Evolutionary conservation across 441 rosid genomes (phyloP).

Genomic region (Gossypium schwendimanii): DNA sequence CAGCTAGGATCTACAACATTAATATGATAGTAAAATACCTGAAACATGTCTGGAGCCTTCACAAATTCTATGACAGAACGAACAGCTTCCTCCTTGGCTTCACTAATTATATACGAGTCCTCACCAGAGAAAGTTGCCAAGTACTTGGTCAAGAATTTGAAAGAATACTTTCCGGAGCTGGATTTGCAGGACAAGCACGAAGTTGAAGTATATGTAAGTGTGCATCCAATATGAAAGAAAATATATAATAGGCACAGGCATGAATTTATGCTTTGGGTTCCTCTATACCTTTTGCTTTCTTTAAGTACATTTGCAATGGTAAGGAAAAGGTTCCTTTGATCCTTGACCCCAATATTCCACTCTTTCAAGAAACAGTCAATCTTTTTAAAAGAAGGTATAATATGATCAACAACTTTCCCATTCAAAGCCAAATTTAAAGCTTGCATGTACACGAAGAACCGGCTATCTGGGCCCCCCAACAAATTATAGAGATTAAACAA

Average conservation of each 20-base stretch:
- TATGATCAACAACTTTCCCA: conserved; percentile 76
- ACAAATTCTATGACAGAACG: conserved; percentile 72
- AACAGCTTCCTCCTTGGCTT: conserved; percentile 92
- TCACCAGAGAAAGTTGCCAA: conserved; percentile 81
- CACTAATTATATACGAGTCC: conserved; percentile 51
- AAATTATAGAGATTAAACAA: conserved; percentile 93
- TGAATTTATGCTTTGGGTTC: neutral
- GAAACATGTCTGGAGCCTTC: conserved; percentile 76
- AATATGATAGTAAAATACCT: conserved; percentile 42
- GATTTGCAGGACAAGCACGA: conserved; percentile 14
- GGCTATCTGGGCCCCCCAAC: conserved; percentile 57
- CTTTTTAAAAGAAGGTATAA: conserved; percentile 67
- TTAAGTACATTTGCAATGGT: conserved; percentile 57
- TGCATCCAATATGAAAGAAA: neutral
- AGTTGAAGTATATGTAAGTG: neutral
- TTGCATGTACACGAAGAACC: conserved; percentile 83
- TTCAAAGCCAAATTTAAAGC: conserved; percentile 54
- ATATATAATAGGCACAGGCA: neutral
- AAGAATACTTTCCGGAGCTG: conserved; percentile 73
- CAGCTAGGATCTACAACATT: neutral
- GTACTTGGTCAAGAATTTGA: conserved; percentile 74
- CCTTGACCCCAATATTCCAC: conserved; percentile 76
- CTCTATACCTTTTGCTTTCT: conserved; percentile 73
- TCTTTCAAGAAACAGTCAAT: conserved; percentile 86
- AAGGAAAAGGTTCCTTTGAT: conserved; percentile 80